A percentile compares a stretch with the other conserved stretches of the same genome.
Evolutionary conservation across 2,329 filamentous ascomycete genomes (phyloP).

Genomic region (Aotearoamyces nothofagi): DNA sequence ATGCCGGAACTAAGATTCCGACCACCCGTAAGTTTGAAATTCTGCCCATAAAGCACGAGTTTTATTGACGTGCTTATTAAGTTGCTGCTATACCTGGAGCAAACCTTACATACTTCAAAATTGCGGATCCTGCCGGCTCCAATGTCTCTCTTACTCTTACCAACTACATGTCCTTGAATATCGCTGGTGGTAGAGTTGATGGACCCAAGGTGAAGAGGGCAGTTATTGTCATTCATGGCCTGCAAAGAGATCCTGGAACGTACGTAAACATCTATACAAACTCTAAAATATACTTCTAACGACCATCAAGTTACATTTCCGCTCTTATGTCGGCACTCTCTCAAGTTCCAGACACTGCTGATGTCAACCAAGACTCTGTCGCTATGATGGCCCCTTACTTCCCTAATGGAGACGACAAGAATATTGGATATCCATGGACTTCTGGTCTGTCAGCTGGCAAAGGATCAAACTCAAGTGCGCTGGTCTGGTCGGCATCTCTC

Average conservation of each 20-base stretch:
- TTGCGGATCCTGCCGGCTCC: conserved; percentile 5
- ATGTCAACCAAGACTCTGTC: conserved; percentile 17
- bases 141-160: conserved; percentile 15
- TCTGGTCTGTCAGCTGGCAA: conserved; percentile 5
- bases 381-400: conserved; percentile 21
- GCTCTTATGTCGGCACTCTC: conserved; percentile 19
- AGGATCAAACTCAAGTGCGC: conserved; percentile 18
- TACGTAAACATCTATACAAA: not conserved
- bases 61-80: not conserved
- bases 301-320: conserved; percentile 15
- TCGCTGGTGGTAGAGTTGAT: conserved; percentile 13
- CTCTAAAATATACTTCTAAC: not conserved
- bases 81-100: conserved; percentile 18
- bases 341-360: conserved; percentile 12
- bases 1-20: conserved; percentile 17
- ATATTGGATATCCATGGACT: conserved; percentile 19
- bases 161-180: conserved; percentile 19
- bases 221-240: conserved; percentile 21
- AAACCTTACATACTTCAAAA: conserved; percentile 19
- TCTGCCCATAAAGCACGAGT: not conserved
- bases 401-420: conserved; percentile 21
- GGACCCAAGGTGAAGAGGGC: conserved; percentile 15
- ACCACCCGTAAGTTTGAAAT: conserved; percentile 7
- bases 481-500: conserved; percentile 20
- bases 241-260: conserved; percentile 16